A percentile compares a stretch with the other conserved stretches of the same genome.
phyloP scores from a whole-genome alignment of 2,329 filamentous ascomycete genomes.

The Neonectria neomacrospora region DNA sequence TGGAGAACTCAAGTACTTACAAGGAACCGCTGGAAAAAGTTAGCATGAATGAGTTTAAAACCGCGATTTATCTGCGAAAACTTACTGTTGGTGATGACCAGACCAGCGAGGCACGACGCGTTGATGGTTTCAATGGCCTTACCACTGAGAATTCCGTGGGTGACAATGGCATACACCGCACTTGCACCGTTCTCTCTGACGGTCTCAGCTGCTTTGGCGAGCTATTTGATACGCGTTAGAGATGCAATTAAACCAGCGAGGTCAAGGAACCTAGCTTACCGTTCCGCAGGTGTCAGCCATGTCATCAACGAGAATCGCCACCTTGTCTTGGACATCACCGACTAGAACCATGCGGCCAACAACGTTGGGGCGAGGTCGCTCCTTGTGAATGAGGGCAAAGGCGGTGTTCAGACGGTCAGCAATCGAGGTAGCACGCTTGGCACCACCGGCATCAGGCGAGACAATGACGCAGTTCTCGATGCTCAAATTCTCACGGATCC shows the following conservation, averaged over 20 bases:
- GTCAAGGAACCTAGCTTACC: constrained; percentile 38
- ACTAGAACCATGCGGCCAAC: constrained; percentile 95
- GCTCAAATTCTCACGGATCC: constrained; percentile 88
- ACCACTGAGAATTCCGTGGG: constrained; percentile 90
- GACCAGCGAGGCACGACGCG: constrained; percentile 76
- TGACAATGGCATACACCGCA: constrained; percentile 93
- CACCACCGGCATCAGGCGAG: constrained; percentile 92
- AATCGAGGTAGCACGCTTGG: constrained; percentile 92
- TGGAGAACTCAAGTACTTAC: constrained; percentile 32
- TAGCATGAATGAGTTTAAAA: constrained; percentile 30
- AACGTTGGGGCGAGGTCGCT: constrained; percentile 85
- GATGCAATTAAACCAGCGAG: not conserved
- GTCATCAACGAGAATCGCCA: constrained; percentile 96
- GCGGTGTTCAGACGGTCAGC: constrained; percentile 90
- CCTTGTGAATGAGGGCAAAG: constrained; percentile 97
- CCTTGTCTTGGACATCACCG: constrained; percentile 89
- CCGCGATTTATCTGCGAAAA: constrained; percentile 25
- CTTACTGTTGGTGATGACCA: constrained; percentile 88
- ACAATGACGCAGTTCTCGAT: constrained; percentile 91
- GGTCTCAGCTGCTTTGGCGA: constrained; percentile 86
- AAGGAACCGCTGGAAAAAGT: constrained; percentile 50
- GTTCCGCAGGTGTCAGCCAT: constrained; percentile 98
- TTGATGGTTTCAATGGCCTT: constrained; percentile 90
- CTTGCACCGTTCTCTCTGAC: constrained; percentile 87
- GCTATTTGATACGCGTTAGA: constrained; percentile 44